Percentiles rank a stretch among this genome's conserved stretches.
Evolutionary conservation across 2,329 filamentous ascomycete genomes (phyloP).

Genomic region (Plenodomus tracheiphilus): DNA sequence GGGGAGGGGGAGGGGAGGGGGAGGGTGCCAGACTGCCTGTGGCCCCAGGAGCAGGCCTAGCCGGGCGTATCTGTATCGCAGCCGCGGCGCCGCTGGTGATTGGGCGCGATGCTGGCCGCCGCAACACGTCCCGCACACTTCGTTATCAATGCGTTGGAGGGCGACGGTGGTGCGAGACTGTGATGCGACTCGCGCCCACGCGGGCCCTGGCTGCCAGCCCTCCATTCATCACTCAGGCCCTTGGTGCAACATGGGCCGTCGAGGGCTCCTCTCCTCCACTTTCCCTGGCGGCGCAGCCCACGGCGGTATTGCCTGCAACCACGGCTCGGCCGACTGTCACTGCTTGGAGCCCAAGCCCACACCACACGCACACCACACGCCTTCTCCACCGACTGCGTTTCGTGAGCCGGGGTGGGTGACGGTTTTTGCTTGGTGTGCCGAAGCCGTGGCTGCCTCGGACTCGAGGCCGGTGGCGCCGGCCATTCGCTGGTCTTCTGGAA

Average conservation of each 20-base stretch:
- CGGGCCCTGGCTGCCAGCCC: too few relatives aligned
- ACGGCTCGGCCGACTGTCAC: not conserved
- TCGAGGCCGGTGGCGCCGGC: not conserved
- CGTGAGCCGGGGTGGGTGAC: not conserved
- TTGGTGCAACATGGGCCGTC: not conserved
- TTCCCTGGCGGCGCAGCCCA: not conserved
- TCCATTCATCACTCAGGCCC: not conserved
- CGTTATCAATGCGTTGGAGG: not conserved
- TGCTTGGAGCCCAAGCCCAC: too few relatives aligned
- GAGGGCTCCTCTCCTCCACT: too few relatives aligned
- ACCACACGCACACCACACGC: too few relatives aligned
- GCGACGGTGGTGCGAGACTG: not conserved
- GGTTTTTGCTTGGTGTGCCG: not conserved
- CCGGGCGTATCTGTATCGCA: constrained; percentile 9
- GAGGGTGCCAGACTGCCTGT: too few relatives aligned
- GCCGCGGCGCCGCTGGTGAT: constrained; percentile 2
- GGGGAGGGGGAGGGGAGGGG: too few relatives aligned
- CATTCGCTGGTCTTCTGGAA: not conserved
- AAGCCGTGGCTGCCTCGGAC: not conserved
- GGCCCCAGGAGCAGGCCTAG: constrained; percentile 8
- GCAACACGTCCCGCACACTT: not conserved
- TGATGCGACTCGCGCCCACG: not conserved
- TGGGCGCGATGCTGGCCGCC: constrained; percentile 2
- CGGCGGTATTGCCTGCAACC: not conserved
- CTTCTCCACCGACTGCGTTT: not conserved